These are phyloP conservation scores for Penicillium argentinense DNA, from an alignment of 495 filamentous ascomycete species.

Conservation along the genomic window DNA sequence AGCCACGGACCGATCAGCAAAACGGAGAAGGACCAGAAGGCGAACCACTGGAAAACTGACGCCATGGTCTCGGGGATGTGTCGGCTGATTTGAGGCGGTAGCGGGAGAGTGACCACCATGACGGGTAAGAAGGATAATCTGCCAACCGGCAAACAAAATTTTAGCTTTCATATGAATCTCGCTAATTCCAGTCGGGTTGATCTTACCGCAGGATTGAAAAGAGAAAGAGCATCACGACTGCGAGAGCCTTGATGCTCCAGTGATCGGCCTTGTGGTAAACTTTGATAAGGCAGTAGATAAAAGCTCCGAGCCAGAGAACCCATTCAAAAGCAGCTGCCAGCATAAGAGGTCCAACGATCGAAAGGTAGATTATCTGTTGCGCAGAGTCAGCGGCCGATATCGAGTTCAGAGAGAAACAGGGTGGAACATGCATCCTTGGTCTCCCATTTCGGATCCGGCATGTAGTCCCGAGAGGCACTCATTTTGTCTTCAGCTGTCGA, in stretches of 20 bases:
- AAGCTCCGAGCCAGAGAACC: constrained; percentile 90
- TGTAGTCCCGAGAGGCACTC: neutral
- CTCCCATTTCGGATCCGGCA: constrained; percentile 45
- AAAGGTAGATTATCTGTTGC: constrained; percentile 72
- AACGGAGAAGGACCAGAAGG: constrained; percentile 89
- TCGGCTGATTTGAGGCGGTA: constrained; percentile 68
- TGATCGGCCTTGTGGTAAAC: constrained; percentile 89
- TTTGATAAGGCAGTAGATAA: constrained; percentile 87
- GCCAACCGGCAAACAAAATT: neutral
- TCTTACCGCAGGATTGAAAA: constrained; percentile 75
- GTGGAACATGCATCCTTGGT: constrained; percentile 60
- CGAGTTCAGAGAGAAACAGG: neutral
- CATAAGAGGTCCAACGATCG: constrained; percentile 81
- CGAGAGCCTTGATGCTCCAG: constrained; percentile 74
- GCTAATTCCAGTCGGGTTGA: no score
- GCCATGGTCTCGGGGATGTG: constrained; percentile 70
- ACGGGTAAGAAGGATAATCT: constrained; percentile 88
- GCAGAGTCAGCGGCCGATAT: neutral
- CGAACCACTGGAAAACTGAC: constrained; percentile 84
- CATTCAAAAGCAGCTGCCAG: constrained; percentile 86
- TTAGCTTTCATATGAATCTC: no score
- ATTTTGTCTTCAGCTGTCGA: neutral
- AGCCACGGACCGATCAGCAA: constrained; percentile 89
- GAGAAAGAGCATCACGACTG: constrained; percentile 69
- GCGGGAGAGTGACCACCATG: constrained; percentile 90